These are phyloP conservation scores for Cenchrus fungigraminus DNA, from an alignment of 176 grass and related monocot genomes.

Conservation along the genomic window DNA sequence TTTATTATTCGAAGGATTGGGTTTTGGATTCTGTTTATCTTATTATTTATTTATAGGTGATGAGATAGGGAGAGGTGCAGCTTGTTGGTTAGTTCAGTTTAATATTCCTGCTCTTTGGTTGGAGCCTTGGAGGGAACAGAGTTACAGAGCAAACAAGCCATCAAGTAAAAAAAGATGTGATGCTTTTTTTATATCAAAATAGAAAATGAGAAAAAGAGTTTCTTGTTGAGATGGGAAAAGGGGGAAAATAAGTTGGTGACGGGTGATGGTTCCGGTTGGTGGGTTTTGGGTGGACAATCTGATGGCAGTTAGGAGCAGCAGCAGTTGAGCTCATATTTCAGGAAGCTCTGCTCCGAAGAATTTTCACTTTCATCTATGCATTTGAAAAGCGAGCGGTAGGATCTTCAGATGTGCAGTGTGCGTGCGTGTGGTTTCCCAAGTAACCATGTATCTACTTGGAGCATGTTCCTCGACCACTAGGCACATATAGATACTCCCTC, in stretches of 20 bases:
- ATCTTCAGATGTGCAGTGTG: not conserved
- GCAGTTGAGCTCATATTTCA: not conserved
- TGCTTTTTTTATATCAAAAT: not conserved
- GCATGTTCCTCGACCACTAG: too few relatives aligned
- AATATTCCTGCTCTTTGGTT: not conserved
- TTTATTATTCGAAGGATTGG: not conserved
- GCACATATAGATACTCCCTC: too few relatives aligned
- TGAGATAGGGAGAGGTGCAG: conserved; percentile 1
- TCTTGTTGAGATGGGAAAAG: not conserved
- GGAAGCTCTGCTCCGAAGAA: not conserved
- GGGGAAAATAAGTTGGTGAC: not conserved
- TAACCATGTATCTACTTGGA: too few relatives aligned
- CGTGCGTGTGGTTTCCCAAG: not conserved
- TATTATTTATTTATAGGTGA: too few relatives aligned
- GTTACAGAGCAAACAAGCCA: not conserved
- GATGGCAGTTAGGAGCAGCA: conserved; percentile 45
- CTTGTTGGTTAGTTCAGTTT: not conserved
- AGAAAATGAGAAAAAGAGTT: not conserved
- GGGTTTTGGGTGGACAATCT: conserved; percentile 55
- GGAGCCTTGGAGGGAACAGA: not conserved
- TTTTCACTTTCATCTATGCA: not conserved
- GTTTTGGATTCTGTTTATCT: not conserved
- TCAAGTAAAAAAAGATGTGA: not conserved
- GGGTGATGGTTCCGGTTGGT: conserved; percentile 35
- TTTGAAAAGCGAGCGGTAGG: not conserved